Base-by-base conservation (phyloP, 1,139 yeast species). In the Candida sanyaensis region DNA sequence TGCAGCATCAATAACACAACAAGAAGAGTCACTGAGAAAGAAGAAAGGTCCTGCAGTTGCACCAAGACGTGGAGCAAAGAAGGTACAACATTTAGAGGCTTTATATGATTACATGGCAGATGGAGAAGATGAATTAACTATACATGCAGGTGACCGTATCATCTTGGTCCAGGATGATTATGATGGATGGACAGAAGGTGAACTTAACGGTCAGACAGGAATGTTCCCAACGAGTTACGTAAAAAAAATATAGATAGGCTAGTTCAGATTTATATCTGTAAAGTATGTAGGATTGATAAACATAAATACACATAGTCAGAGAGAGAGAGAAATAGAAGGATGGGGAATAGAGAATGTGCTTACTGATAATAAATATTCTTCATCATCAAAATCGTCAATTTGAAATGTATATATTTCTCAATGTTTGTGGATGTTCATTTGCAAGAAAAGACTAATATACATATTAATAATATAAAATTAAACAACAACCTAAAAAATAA, bases 171-270 rank as follows among this genome's bases (percentile, higher is more conserved):
- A 86, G 37, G 81, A 80, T 39, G 88, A 81, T 42, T 93, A 89
- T 52, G 86, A 86, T 50, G 99, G 99, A 0, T 93, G 99, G 99
- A 91, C 97, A 1, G 89, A 86, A 57, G 99, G 98, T 8, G 96
- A 88, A 61, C 56, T 87, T 13, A 77, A 85, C 57, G 97, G 96
- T 0, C 58, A 56, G 31, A 75, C 73, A 40, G 97, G 97, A 1
- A 65, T 89, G 54, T 88, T 92, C 66, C 98, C 98, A 6, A 85
- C 95, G 0, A 76, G 88, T 53, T 92, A 91, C 63, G 88, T 78
- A 6, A 70, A 64, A 52, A 70, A 65, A 49, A 51, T 75, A 29
- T 69, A 66, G 21, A 17, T 17, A 3, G 21, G 21, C 21, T 17
- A 17, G 3, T 17, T 17, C 21, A 17, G 21, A 17, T 17, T 17